Evolutionary conservation across 441 rosid species (phyloP).

Genomic region (Monsonia emarginata): DNA sequence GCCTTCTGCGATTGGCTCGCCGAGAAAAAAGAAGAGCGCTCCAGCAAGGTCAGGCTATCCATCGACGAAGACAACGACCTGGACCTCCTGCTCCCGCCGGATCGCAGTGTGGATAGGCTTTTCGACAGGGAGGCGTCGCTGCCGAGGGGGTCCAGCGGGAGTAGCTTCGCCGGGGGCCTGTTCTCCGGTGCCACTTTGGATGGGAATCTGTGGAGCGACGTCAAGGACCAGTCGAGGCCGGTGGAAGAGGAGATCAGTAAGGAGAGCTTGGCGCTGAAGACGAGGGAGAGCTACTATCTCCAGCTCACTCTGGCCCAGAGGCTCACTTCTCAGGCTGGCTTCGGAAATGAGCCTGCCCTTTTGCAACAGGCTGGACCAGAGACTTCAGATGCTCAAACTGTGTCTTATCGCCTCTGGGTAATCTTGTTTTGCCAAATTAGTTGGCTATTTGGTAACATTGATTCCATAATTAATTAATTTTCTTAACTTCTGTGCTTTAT

Average conservation of each 20-base stretch:
- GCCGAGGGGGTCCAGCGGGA: conserved; percentile 74
- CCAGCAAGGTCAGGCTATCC: conserved; percentile 32
- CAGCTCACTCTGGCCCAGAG: conserved; percentile 72
- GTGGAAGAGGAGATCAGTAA: conserved; percentile 23
- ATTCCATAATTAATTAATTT: neutral
- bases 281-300: conserved; percentile 54
- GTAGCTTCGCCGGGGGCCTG: conserved; percentile 73
- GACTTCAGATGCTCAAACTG: conserved; percentile 38
- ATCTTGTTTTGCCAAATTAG: neutral
- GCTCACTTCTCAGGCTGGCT: conserved; percentile 54
- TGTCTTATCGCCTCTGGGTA: conserved; percentile 88
- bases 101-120: conserved; percentile 39
- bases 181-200: conserved; percentile 66
- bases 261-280: conserved; percentile 31
- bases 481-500: neutral
- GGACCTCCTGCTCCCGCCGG: conserved; percentile 35
- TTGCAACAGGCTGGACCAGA: conserved; percentile 26
- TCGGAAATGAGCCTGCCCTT: conserved; percentile 33
- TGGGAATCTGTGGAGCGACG: conserved; percentile 48
- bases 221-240: conserved; percentile 37
- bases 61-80: conserved; percentile 36
- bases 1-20: conserved; percentile 60
- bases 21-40: conserved; percentile 43
- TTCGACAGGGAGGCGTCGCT: conserved; percentile 62
- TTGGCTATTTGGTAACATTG: neutral